Percentiles rank a stretch among this genome's conserved stretches.
These are phyloP conservation scores for Rhypophila decipiens DNA, from an alignment of 495 filamentous ascomycete species.

Conservation along the genomic window DNA sequence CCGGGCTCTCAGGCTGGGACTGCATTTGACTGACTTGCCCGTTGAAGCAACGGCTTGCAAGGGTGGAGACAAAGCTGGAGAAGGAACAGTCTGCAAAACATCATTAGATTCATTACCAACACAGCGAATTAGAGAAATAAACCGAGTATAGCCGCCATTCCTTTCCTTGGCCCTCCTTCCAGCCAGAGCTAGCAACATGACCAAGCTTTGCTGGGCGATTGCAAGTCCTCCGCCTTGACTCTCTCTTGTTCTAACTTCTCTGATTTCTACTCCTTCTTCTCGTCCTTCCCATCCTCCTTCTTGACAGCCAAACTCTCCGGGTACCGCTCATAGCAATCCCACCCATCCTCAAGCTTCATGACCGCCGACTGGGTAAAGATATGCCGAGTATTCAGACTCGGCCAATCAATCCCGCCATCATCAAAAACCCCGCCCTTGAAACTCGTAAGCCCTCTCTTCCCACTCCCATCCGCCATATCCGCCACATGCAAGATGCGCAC, in stretches of 20 bases:
- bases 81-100: too few species aligned
- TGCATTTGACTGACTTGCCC: too few species aligned
- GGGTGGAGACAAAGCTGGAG: too few species aligned
- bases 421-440: constrained; percentile 48
- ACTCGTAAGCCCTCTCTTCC: constrained; percentile 22
- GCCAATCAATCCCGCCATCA: constrained; percentile 15
- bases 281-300: neutral
- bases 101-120: too few species aligned
- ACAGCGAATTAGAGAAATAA: too few species aligned
- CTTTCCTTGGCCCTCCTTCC: too few species aligned
- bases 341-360: neutral
- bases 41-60: too few species aligned
- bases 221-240: too few species aligned
- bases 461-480: constrained; percentile 22
- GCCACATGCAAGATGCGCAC: constrained; percentile 39
- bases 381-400: constrained; percentile 1
- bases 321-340: neutral
- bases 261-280: neutral
- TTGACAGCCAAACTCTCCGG: neutral
- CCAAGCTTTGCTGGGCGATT: too few species aligned
- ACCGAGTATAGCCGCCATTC: too few species aligned
- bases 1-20: too few species aligned
- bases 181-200: too few species aligned
- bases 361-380: neutral
- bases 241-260: neutral